Base-by-base conservation (phyloP, 805 yeast species). In the Lipomyces spencermartinsiae region DNA sequence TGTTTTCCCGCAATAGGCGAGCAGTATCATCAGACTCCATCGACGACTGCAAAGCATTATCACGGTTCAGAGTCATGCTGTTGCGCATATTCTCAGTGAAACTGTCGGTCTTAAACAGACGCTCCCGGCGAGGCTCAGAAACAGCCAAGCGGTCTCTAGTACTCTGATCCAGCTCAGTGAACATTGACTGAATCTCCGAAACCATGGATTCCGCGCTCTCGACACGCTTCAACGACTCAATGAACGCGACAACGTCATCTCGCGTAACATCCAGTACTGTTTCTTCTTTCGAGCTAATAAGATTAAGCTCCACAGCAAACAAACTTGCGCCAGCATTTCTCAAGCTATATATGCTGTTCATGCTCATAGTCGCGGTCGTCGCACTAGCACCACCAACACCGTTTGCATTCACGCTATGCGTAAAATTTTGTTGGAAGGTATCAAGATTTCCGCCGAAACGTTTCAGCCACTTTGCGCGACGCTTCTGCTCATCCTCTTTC, bases 401-500 rank as follows among this genome's bases (percentile, higher is more conserved):
- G 19, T 7, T 5, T n/a, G 58, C 57, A 19, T 31, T 54, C 29
- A 56, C 33, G 51, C 65, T 57, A 54, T 34, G 54, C 51, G 43
- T 57, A 22, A 60, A 46, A 16, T 35, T 51, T n/a, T 67, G 71
- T 35, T 64, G 63, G 31, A 68, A 66, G n/a, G 59, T 33, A 22
- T 66, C 69, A n/a, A 74, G 61, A 39, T 58, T 49, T 39, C 63
- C 71, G 1, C 90, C 86, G 74, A 90, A 90, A 63, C 86, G 88
- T 62, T 83, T 80, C 4, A 83, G 69, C 97, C 97, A 92, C 49
- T 83, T 82, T 8, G 81, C 79, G 72, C 93, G 83, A 64, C 82
- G 82, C 63, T 79, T 78, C 61, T 78, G 78, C 77, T 90, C 97
- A 69, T 83, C 85, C 58, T 84, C 88, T 31, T 84, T 84, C 62